Conservation (phyloP, 2,329 filamentous ascomycete genomes). For the Colletotrichum tofieldiae region DNA sequence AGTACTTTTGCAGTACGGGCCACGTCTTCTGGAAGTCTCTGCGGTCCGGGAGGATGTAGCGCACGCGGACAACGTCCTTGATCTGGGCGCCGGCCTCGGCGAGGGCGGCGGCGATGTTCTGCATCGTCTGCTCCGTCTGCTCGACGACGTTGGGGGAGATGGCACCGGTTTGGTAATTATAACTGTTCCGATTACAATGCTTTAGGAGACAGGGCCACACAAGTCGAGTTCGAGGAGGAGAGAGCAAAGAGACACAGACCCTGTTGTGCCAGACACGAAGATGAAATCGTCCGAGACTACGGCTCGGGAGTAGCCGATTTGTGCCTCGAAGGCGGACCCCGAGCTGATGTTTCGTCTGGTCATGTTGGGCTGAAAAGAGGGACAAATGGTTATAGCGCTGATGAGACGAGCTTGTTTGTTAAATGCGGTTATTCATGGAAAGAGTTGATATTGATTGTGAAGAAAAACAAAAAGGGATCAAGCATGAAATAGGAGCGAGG, state of each 20-base stretch:
- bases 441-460: neutral
- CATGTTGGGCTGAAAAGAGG: slow-evolving; percentile 47
- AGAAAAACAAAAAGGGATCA: neutral
- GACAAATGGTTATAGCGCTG: neutral
- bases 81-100: slow-evolving; percentile 59
- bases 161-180: slow-evolving; percentile 64
- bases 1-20: slow-evolving; percentile 65
- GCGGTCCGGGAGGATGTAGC: slow-evolving; percentile 66
- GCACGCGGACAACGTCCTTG: slow-evolving; percentile 65
- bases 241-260: slow-evolving; percentile 51
- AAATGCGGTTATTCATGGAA: neutral
- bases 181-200: slow-evolving; percentile 51
- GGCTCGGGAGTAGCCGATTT: slow-evolving; percentile 70
- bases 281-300: slow-evolving; percentile 67
- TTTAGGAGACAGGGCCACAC: neutral
- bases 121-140: slow-evolving; percentile 66
- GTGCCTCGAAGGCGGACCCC: slow-evolving; percentile 66
- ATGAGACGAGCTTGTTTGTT: neutral
- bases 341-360: slow-evolving; percentile 62
- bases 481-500: neutral
- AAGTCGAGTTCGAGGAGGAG: too few species aligned
- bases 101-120: slow-evolving; percentile 64
- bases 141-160: slow-evolving; percentile 62
- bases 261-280: slow-evolving; percentile 70
- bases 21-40: slow-evolving; percentile 64